A percentile compares a stretch with the other conserved stretches of the same genome.
Evolutionary conservation across 1,139 yeast species (phyloP).

Genomic region (Saccharomyces hybrid): DNA sequence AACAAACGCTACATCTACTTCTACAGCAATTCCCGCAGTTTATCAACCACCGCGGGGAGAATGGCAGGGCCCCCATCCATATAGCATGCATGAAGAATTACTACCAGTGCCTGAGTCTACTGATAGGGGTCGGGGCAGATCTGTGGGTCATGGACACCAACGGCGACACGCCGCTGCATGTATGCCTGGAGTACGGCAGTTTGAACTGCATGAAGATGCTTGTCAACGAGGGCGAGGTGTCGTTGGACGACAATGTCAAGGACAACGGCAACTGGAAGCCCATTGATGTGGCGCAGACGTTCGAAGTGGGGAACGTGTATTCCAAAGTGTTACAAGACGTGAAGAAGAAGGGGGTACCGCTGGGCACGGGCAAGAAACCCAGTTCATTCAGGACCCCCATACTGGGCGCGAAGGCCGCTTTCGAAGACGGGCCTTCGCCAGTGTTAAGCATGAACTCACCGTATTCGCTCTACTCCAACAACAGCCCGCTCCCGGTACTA

Average conservation of each 20-base stretch:
- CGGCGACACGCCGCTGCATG: conserved; percentile 74
- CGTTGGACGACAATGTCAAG: conserved; percentile 41
- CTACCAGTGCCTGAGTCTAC: conserved; percentile 58
- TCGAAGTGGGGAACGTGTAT: conserved; percentile 37
- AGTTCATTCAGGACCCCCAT: conserved; percentile 20
- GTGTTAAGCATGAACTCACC: conserved; percentile 22
- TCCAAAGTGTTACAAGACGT: conserved; percentile 14
- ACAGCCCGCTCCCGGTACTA: conserved; percentile 13
- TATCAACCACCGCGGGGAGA: conserved; percentile 52
- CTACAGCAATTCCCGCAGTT: conserved; percentile 72
- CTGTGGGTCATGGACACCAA: conserved; percentile 49
- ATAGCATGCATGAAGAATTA: conserved; percentile 61
- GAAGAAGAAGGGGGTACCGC: conserved; percentile 4
- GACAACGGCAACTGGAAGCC: conserved; percentile 70
- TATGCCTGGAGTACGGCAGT: conserved; percentile 72
- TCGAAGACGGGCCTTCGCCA: conserved; percentile 28
- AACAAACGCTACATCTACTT: conserved; percentile 72
- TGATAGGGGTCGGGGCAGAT: conserved; percentile 78
- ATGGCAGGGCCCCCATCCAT: conserved; percentile 64
- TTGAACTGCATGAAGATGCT: conserved; percentile 55
- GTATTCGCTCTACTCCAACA: conserved; percentile 13
- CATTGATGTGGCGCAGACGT: conserved; percentile 46
- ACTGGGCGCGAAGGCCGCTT: conserved; percentile 16
- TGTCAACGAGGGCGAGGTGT: conserved; percentile 36
- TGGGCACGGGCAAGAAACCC: conserved; percentile 8